Conservation (phyloP, 176 grass and related monocot genomes). For the Chloris gayana region DNA sequence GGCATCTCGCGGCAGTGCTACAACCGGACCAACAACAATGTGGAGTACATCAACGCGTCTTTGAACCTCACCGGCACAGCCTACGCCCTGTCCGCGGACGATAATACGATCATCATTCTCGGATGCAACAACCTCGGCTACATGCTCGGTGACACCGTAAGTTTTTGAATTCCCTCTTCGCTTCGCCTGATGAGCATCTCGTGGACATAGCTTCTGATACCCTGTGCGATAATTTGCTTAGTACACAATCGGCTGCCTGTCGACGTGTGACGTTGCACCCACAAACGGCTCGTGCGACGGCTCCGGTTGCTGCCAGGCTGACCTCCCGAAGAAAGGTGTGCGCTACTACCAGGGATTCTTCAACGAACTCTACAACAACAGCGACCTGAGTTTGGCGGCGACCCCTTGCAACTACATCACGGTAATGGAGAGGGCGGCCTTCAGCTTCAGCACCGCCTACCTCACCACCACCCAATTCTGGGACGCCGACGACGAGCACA, state of each 20-base stretch:
- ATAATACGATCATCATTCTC: constrained; percentile 15
- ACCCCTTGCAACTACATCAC: background rate
- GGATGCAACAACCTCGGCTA: constrained; percentile 28
- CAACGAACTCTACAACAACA: background rate
- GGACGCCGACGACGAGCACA: background rate
- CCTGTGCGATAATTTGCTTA: background rate
- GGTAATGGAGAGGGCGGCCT: background rate
- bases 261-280: background rate
- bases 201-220: too few relatives aligned
- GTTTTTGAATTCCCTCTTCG: background rate
- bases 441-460: background rate
- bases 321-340: background rate
- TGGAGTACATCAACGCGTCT: rapidly evolving
- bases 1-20: background rate
- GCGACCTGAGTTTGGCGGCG: background rate
- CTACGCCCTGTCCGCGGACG: background rate
- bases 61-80: rapidly evolving
- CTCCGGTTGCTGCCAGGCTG: background rate
- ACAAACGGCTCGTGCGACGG: background rate
- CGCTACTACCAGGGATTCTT: background rate
- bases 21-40: rapidly evolving
- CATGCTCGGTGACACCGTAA: background rate
- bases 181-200: background rate
- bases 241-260: background rate
- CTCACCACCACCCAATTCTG: background rate